Evolutionary conservation across 805 yeast species (phyloP).

Genomic region (Nematodospora valgi): DNA sequence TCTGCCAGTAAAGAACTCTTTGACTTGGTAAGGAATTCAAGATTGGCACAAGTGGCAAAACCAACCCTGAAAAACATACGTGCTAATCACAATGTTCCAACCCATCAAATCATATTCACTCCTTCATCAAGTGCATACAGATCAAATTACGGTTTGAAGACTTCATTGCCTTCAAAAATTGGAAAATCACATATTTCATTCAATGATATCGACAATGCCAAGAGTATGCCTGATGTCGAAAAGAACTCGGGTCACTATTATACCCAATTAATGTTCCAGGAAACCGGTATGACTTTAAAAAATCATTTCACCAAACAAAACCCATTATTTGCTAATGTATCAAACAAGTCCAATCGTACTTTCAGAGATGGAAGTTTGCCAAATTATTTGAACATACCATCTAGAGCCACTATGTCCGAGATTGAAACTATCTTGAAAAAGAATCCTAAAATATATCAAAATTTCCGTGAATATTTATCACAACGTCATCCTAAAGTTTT

Average conservation of each 20-base stretch:
- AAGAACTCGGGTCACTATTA: slow-evolving; percentile 56
- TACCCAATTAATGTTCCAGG: slow-evolving; percentile 65
- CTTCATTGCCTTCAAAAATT: slow-evolving; percentile 60
- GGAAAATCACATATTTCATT: slow-evolving; percentile 58
- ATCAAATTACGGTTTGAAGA: slow-evolving; percentile 76
- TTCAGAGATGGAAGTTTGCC: slow-evolving; percentile 25
- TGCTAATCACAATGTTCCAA: slow-evolving; percentile 42
- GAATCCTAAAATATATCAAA: slow-evolving; percentile 46
- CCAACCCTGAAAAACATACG: slow-evolving; percentile 34
- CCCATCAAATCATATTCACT: slow-evolving; percentile 71
- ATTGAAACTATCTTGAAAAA: slow-evolving; percentile 32
- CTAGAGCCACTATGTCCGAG: slow-evolving; percentile 23
- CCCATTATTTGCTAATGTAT: slow-evolving; percentile 40
- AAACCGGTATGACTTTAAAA: slow-evolving; percentile 53
- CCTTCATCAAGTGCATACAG: slow-evolving; percentile 59
- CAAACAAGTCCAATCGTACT: slow-evolving; percentile 18
- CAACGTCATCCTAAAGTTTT: slow-evolving; percentile 43
- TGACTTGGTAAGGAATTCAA: slow-evolving; percentile 37
- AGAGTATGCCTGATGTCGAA: slow-evolving; percentile 70
- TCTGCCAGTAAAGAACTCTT: slow-evolving; percentile 23
- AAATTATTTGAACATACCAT: slow-evolving; percentile 29
- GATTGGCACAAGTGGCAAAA: slow-evolving; percentile 43
- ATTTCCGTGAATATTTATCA: slow-evolving; percentile 55
- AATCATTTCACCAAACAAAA: slow-evolving; percentile 27
- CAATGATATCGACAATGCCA: slow-evolving; percentile 64